Percentiles rank a stretch among this genome's conserved stretches.
Evolutionary conservation across 805 yeast species (phyloP).

Genomic region (Teunomyces lycoperdinae): DNA sequence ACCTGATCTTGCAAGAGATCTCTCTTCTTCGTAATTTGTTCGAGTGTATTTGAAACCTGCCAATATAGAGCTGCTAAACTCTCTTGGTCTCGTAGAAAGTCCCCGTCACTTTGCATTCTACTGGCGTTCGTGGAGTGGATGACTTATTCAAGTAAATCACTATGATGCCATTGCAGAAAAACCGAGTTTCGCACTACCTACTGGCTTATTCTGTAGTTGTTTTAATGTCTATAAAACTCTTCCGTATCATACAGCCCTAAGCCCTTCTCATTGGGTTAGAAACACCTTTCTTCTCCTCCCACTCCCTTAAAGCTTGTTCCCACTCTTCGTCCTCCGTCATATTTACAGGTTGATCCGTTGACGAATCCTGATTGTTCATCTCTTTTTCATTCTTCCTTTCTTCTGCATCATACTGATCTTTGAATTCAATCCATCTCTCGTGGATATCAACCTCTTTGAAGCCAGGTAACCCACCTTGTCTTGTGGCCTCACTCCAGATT

Average conservation of each 20-base stretch:
- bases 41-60: conserved; percentile 2
- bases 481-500: conserved; percentile 93
- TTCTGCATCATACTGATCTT: conserved; percentile 66
- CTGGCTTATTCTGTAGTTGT: background rate
- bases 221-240: background rate
- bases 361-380: background rate
- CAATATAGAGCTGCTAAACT: conserved; percentile 1
- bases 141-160: background rate
- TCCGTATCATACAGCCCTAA: background rate
- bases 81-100: background rate
- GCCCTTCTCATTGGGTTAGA: conserved; percentile 36
- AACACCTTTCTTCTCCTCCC: conserved; percentile 24
- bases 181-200: background rate
- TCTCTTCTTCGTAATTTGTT: conserved; percentile 1
- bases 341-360: background rate
- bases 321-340: conserved; percentile 66
- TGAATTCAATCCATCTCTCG: conserved; percentile 92
- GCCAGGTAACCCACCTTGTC: conserved; percentile 64
- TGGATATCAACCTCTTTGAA: conserved; percentile 67
- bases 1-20: conserved; percentile 7
- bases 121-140: background rate
- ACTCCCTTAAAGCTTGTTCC: conserved; percentile 43
- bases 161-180: background rate
- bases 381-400: conserved; percentile 45
- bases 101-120: background rate